These are phyloP conservation scores for Boletus semigastroideus DNA, from an alignment of 1,284 basidiomycete species.

Conservation along the genomic window DNA sequence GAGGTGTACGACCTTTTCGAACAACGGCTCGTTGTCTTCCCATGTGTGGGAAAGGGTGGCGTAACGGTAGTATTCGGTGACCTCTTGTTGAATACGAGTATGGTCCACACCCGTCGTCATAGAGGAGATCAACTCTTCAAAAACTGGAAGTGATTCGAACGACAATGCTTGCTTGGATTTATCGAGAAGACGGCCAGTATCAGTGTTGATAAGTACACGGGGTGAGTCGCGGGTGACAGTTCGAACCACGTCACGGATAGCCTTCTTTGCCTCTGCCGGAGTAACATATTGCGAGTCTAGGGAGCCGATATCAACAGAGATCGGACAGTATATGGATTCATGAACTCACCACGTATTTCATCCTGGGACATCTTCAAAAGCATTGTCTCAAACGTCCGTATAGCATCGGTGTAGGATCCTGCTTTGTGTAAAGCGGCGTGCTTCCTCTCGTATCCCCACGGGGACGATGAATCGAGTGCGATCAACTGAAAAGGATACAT, in stretches of 20 bases:
- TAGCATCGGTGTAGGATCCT: background rate
- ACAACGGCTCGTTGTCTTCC: slow-evolving; percentile 9
- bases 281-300: background rate
- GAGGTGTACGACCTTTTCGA: background rate
- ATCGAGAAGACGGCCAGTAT: background rate
- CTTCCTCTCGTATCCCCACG: slow-evolving; percentile 6
- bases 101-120: slow-evolving; percentile 6
- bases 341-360: background rate
- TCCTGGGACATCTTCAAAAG: slow-evolving; percentile 1
- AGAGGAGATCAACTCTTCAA: slow-evolving; percentile 5
- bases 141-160: slow-evolving; percentile 3
- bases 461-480: background rate
- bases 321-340: too few relatives aligned
- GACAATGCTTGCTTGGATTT: background rate
- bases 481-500: background rate
- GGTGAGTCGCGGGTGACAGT: background rate
- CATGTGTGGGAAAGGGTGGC: slow-evolving; percentile 15
- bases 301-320: background rate
- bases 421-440: background rate
- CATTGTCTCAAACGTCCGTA: slow-evolving; percentile 3
- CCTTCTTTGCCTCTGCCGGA: background rate
- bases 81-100: background rate
- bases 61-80: slow-evolving; percentile 7
- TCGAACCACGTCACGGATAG: background rate
- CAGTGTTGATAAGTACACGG: slow-evolving; percentile 9